Conservation (phyloP, 495 filamentous ascomycete species). For the Cryomyces minteri region DNA sequence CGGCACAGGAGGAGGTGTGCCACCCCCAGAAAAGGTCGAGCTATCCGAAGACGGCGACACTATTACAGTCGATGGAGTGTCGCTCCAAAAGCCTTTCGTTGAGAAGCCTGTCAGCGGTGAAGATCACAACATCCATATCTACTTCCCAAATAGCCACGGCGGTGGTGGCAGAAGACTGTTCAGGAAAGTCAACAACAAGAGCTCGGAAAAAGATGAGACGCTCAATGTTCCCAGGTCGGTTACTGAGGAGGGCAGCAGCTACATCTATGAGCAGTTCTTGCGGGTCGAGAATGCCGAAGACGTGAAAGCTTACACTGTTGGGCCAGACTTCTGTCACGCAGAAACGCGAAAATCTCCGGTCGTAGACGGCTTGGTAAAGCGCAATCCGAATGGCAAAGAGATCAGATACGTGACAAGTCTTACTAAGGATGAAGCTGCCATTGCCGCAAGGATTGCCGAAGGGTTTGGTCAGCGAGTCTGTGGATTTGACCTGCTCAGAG, state of each 20-base stretch:
- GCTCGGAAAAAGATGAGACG: slow-evolving; percentile 71
- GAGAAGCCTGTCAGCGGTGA: slow-evolving; percentile 98
- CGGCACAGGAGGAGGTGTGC: slow-evolving; percentile 45
- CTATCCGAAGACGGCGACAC: slow-evolving; percentile 76
- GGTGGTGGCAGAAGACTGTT: slow-evolving; percentile 86
- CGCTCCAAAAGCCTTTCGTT: slow-evolving; percentile 84
- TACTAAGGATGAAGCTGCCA: slow-evolving; percentile 59
- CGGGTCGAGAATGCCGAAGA: slow-evolving; percentile 92
- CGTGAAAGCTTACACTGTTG: slow-evolving; percentile 97
- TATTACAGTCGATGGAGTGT: slow-evolving; percentile 64
- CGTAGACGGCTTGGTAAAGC: slow-evolving; percentile 85
- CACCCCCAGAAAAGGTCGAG: slow-evolving; percentile 44
- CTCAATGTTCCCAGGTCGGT: slow-evolving; percentile 61
- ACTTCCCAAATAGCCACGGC: slow-evolving; percentile 70
- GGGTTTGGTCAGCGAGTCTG: slow-evolving; percentile 92
- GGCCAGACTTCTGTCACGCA: slow-evolving; percentile 82
- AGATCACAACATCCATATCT: slow-evolving; percentile 97
- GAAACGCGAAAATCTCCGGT: slow-evolving; percentile 95
- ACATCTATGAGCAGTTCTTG: slow-evolving; percentile 93
- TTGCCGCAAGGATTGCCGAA: slow-evolving; percentile 76
- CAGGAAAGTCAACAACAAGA: slow-evolving; percentile 95
- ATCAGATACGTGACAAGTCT: slow-evolving; percentile 84
- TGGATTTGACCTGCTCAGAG: slow-evolving; percentile 86
- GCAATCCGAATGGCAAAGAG: slow-evolving; percentile 95
- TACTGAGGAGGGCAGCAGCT: slow-evolving; percentile 60